A percentile compares a stretch with the other conserved stretches of the same genome.
Evolutionary conservation across 2,329 filamentous ascomycete genomes (phyloP).

Genomic region (Aspergillus luchuensis): DNA sequence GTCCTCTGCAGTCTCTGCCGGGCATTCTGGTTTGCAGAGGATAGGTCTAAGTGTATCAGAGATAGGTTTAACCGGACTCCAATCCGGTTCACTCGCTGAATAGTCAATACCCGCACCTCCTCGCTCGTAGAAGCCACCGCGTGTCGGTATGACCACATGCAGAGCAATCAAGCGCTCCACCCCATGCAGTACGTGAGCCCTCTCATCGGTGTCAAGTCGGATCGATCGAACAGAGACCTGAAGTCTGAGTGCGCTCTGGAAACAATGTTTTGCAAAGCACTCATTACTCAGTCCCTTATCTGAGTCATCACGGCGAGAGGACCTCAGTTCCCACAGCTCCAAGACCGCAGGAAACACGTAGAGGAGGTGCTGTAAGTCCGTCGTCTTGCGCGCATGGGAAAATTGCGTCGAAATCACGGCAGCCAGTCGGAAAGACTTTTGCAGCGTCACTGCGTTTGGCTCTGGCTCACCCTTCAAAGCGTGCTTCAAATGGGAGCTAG

Average conservation of each 20-base stretch:
- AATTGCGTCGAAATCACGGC: constrained; percentile 35
- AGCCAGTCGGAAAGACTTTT: constrained; percentile 38
- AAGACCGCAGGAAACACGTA: constrained; percentile 37
- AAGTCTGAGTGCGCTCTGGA: constrained; percentile 38
- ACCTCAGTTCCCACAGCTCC: constrained; percentile 43
- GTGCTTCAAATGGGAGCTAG: constrained; percentile 44
- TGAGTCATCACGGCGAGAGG: constrained; percentile 35
- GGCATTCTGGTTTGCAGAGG: constrained; percentile 31
- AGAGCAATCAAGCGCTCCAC: constrained; percentile 43
- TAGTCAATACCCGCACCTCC: constrained; percentile 38
- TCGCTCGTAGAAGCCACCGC: constrained; percentile 40
- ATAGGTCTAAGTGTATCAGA: constrained; percentile 40
- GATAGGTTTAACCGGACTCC: constrained; percentile 38
- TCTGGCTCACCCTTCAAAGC: constrained; percentile 41
- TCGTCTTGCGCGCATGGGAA: constrained; percentile 30
- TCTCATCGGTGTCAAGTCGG: constrained; percentile 36
- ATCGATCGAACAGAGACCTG: constrained; percentile 31
- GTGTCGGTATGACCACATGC: constrained; percentile 46
- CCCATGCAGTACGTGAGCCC: constrained; percentile 33
- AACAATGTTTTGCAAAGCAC: constrained; percentile 37
- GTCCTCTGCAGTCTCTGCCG: constrained; percentile 7
- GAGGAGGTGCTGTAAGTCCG: constrained; percentile 38
- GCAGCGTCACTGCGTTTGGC: constrained; percentile 37
- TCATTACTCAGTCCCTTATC: constrained; percentile 40
- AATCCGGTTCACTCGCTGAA: constrained; percentile 36